phyloP scores from a whole-genome alignment of 176 grass and related monocot species.

The Stipa capillata region DNA sequence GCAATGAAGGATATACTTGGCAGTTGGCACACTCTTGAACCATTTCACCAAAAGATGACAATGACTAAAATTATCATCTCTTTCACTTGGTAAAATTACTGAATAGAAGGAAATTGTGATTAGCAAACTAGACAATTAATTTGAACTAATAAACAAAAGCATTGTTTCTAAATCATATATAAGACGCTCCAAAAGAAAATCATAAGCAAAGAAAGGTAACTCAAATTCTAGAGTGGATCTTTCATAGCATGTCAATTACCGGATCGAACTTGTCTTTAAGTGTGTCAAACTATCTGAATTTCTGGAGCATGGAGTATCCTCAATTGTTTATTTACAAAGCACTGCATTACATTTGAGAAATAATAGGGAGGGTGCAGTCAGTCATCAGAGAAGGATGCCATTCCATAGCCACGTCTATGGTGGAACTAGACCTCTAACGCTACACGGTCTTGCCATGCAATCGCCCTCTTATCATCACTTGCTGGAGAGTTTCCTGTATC shows the following conservation, averaged over 20 bases:
- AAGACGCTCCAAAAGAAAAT: not conserved
- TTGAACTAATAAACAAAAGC: not conserved
- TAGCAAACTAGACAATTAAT: not conserved
- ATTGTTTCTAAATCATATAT: not conserved
- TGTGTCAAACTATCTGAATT: not conserved
- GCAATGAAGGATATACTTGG: not conserved
- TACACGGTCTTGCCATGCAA: slow-evolving; percentile 64
- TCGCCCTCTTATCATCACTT: slow-evolving; percentile 56
- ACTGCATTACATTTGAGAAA: not conserved
- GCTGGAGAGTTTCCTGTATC: slow-evolving; percentile 34
- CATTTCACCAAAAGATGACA: not conserved
- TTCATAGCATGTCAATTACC: not conserved
- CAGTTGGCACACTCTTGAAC: not conserved
- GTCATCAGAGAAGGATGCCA: not conserved
- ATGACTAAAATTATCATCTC: not conserved
- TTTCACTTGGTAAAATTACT: not conserved
- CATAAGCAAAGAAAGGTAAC: not conserved
- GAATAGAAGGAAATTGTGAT: not conserved
- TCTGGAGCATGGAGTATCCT: slow-evolving; percentile 9
- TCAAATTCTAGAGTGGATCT: not conserved
- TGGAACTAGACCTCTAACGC: slow-evolving; percentile 39
- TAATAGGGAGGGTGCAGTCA: not conserved
- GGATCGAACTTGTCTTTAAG: not conserved
- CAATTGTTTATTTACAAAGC: slow-evolving; percentile 32
- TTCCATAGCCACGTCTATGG: not conserved